These are phyloP conservation scores for Aspergillus aculeatinus DNA, from an alignment of 2,329 filamentous ascomycete species.

Conservation along the genomic window DNA sequence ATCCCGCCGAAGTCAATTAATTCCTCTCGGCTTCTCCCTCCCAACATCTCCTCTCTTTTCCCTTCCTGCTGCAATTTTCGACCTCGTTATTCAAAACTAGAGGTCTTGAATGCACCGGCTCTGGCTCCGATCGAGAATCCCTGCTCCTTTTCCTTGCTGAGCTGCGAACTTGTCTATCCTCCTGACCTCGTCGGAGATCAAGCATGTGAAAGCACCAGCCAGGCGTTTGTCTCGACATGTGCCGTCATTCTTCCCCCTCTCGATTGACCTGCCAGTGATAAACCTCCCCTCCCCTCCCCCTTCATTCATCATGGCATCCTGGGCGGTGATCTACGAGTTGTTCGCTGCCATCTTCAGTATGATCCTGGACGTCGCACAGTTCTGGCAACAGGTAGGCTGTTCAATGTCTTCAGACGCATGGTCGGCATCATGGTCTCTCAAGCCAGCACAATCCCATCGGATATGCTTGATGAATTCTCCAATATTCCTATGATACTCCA, in stretches of 20 bases:
- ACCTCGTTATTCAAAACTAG: too few relatives aligned
- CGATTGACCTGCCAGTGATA: background rate
- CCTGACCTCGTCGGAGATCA: background rate
- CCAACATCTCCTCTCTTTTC: too few relatives aligned
- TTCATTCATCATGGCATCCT: slow-evolving; percentile 23
- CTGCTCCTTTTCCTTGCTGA: background rate
- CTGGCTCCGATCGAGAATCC: too few relatives aligned
- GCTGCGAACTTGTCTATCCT: background rate
- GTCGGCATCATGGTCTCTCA: background rate
- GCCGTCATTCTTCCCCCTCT: background rate
- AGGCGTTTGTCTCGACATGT: slow-evolving; percentile 2
- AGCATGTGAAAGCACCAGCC: slow-evolving; percentile 21
- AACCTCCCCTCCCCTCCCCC: background rate
- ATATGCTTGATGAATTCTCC: background rate
- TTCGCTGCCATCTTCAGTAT: slow-evolving; percentile 53
- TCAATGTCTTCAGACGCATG: background rate
- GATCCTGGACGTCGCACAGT: slow-evolving; percentile 60
- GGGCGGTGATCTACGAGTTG: slow-evolving; percentile 27
- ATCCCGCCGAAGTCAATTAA: too few relatives aligned
- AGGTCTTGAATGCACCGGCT: too few relatives aligned
- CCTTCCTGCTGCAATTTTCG: too few relatives aligned
- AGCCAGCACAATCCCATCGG: background rate
- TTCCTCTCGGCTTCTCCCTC: too few relatives aligned
- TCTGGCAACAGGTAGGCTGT: slow-evolving; percentile 60
- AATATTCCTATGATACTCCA: too few relatives aligned